Base-by-base conservation (phyloP, 164 flowering plant species). In the Stephania japonica region DNA sequence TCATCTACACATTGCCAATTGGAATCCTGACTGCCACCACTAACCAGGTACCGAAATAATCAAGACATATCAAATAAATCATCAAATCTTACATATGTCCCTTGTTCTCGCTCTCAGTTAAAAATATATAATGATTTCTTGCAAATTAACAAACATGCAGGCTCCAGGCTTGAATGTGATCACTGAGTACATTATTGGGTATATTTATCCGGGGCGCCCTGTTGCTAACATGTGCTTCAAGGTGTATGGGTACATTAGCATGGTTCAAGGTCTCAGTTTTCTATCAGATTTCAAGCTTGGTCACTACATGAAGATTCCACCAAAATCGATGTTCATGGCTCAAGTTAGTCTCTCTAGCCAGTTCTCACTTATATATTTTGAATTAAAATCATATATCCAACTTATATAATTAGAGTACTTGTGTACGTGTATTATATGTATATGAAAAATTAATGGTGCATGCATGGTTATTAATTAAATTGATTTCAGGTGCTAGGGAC, bases 221-320 rank as follows among this genome's bases (percentile, higher is more conserved):
- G 91, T 93, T 3, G 97, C 95, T 1, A 93, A 93, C 73, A 88
- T 91, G 88, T 89, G 91, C 84, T 93, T 93, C 84, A 93, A 93
- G 77, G 93, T 89, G 14, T 91, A 89, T 69, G 95, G 94, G 0
- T 86, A 88, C 80, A 87, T 88, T 14, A 93, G 94, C 65, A 89
- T 88, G 89, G 77, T 81, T 7, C 98, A 91, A 68, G 96, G 89
- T 21, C n/a, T 91, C 63, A 85, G 89, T 11, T 91, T 91, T 81
- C 76, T 91, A 16, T 87, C 85, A 78, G 97, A 91, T 80, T 91
- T 93, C 87, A 91, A 93, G 80, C 91, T 93, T 13, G 96, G 97
- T 5, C 98, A 90, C 79, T 93, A 91, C 86, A 91, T 93, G 98
- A 93, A 93, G 77, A 90, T 93, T 38, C 97, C 98, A 66, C 95